Conservation (phyloP, 768 basidiomycete species). For the Mycena olivaceomarginata region DNA sequence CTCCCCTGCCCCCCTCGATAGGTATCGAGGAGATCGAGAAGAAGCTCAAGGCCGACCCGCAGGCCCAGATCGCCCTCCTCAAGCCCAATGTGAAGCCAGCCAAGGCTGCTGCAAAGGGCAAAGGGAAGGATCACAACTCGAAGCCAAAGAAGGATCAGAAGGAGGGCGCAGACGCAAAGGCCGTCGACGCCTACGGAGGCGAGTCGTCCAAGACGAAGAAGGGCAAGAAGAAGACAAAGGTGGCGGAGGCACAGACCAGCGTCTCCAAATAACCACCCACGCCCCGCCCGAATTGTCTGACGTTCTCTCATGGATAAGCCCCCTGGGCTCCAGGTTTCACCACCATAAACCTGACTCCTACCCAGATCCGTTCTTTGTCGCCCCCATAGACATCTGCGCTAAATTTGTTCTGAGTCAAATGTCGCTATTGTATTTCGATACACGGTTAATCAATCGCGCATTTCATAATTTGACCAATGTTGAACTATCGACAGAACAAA, state of each 20-base stretch:
- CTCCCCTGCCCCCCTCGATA: neutral
- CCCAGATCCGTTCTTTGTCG: slow-evolving; percentile 27
- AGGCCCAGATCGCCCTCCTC: neutral
- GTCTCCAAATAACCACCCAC: neutral
- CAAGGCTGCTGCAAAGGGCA: no score
- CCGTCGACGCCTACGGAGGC: neutral
- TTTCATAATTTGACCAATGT: slow-evolving; percentile 29
- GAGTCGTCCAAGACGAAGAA: neutral
- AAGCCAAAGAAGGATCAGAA: neutral
- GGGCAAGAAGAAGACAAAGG: neutral
- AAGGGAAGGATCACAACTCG: neutral
- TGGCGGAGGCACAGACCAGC: slow-evolving; percentile 1
- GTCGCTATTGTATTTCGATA: slow-evolving; percentile 37
- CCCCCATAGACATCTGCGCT: slow-evolving; percentile 3
- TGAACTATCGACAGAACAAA: neutral
- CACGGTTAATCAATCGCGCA: slow-evolving; percentile 37
- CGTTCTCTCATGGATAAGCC: slow-evolving; percentile 29
- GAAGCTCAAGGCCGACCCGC: neutral
- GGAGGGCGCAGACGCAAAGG: neutral
- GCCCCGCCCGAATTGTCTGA: neutral
- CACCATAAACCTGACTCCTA: slow-evolving; percentile 33
- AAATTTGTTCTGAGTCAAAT: slow-evolving; percentile 33
- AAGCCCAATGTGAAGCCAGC: neutral
- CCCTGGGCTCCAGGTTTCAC: slow-evolving; percentile 13
- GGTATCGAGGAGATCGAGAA: neutral